Evolutionary conservation across 805 yeast species (phyloP).

Genomic region (Kazachstania africana): DNA sequence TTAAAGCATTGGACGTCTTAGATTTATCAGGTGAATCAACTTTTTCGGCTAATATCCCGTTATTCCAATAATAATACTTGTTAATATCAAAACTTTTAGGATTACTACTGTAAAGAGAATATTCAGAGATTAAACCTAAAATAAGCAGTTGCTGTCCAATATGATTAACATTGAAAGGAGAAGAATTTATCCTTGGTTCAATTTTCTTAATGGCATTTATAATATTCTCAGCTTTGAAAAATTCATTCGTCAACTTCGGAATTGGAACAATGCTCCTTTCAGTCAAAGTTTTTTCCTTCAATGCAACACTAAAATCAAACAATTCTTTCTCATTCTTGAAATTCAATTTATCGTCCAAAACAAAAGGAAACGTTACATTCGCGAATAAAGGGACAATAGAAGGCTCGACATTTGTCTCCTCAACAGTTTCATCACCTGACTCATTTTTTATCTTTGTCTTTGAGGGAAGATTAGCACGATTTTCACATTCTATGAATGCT

Average conservation of each 20-base stretch:
- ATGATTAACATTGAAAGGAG: conserved; percentile 23
- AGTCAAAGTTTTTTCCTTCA: conserved; percentile 10
- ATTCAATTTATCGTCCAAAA: conserved; percentile 8
- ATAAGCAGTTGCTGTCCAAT: conserved; percentile 24
- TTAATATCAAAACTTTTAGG: conserved; percentile 4
- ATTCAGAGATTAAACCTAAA: conserved; percentile 13
- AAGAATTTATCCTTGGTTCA: conserved; percentile 16
- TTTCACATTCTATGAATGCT: conserved; percentile 3
- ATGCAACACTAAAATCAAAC: conserved; percentile 3
- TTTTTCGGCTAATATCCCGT: conserved; percentile 2
- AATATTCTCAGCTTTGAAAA: conserved; percentile 21
- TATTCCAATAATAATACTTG: conserved; percentile 7
- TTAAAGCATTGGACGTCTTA: conserved; percentile 15
- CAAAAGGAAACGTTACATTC: conserved; percentile 4
- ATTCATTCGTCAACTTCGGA: conserved; percentile 10
- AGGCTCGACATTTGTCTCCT: background rate
- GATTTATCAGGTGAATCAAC: background rate
- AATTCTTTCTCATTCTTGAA: conserved; percentile 12
- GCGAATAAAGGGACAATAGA: background rate
- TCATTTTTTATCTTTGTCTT: background rate
- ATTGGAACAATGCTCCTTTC: conserved; percentile 21
- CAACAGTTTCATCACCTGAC: background rate
- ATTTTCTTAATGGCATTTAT: conserved; percentile 13
- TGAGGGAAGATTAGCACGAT: background rate
- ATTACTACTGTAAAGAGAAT: conserved; percentile 1